Percentiles rank a stretch among this genome's conserved stretches.
These are phyloP conservation scores for Mucuna pruriens DNA, from an alignment of 306 rosid species.

Conservation along the genomic window DNA sequence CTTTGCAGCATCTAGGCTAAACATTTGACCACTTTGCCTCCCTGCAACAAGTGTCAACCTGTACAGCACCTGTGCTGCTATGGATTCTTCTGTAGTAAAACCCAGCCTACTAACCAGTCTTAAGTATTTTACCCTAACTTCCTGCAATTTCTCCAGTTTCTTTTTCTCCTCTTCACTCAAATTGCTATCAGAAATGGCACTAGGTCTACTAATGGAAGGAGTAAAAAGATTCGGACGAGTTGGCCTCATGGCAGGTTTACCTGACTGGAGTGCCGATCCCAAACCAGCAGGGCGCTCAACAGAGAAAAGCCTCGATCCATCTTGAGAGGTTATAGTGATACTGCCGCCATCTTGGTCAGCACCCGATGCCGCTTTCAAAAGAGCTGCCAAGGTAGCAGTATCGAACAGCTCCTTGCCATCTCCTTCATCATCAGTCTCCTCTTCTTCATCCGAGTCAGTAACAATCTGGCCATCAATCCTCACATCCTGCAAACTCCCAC, in stretches of 20 bases:
- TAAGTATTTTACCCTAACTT: conserved; percentile 73
- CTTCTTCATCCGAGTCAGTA: conserved; percentile 89
- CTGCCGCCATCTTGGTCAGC: conserved; percentile 75
- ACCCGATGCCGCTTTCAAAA: conserved; percentile 86
- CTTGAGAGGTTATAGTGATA: conserved; percentile 80
- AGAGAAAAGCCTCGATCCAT: conserved; percentile 93
- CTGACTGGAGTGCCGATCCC: conserved; percentile 78
- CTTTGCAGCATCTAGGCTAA: conserved; percentile 80
- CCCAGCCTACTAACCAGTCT: conserved; percentile 86
- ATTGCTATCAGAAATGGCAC: conserved; percentile 53
- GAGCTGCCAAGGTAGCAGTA: conserved; percentile 93
- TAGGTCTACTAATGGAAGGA: conserved; percentile 52
- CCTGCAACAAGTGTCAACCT: conserved; percentile 77
- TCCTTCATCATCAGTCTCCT: conserved; percentile 84
- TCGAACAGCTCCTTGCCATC: conserved; percentile 89
- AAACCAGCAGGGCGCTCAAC: conserved; percentile 99
- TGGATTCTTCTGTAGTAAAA: conserved; percentile 78
- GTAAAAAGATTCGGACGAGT: conserved; percentile 59
- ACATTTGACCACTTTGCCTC: conserved; percentile 64
- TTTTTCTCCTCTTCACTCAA: conserved; percentile 83
- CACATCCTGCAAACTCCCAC: conserved; percentile 61
- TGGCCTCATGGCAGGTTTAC: conserved; percentile 67
- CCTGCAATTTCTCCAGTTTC: conserved; percentile 75
- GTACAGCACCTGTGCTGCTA: conserved; percentile 85
- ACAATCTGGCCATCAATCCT: conserved; percentile 91